phyloP scores from a whole-genome alignment of 2,329 filamentous ascomycete species.

The Fusarium pilosicola region DNA sequence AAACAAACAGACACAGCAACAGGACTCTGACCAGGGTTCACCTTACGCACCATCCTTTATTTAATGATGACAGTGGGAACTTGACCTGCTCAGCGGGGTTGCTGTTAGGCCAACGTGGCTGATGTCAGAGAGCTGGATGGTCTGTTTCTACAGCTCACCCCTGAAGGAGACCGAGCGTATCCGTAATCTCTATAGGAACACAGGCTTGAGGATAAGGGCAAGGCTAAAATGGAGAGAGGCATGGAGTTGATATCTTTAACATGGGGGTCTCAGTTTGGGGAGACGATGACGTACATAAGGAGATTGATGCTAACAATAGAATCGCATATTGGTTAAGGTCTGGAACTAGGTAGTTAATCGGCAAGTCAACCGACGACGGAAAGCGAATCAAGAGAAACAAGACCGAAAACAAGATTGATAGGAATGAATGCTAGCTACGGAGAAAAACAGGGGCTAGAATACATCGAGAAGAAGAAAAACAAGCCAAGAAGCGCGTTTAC shows the following conservation, averaged over 20 bases:
- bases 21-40: conserved; percentile 20
- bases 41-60: conserved; percentile 9
- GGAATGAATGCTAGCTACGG: conserved; percentile 4
- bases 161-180: background rate
- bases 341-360: background rate
- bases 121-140: conserved; percentile 45
- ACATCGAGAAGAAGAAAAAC: conserved; percentile 19
- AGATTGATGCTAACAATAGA: conserved; percentile 27
- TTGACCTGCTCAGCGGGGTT: conserved; percentile 29
- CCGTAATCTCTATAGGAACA: background rate
- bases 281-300: conserved; percentile 13
- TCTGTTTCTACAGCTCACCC: conserved; percentile 6
- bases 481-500: conserved; percentile 33
- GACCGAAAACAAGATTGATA: conserved; percentile 7
- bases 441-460: conserved; percentile 21
- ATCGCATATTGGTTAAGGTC: background rate
- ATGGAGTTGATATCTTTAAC: background rate
- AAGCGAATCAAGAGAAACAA: background rate
- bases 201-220: background rate
- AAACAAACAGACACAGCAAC: conserved; percentile 19
- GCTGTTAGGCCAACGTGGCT: conserved; percentile 39
- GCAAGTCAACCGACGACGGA: background rate
- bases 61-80: conserved; percentile 35
- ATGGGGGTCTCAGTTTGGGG: conserved; percentile 5
- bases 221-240: background rate